Percentiles rank a stretch among this genome's conserved stretches.
Conservation (phyloP, 1,284 basidiomycete genomes). For the Leccinum variabile region DNA sequence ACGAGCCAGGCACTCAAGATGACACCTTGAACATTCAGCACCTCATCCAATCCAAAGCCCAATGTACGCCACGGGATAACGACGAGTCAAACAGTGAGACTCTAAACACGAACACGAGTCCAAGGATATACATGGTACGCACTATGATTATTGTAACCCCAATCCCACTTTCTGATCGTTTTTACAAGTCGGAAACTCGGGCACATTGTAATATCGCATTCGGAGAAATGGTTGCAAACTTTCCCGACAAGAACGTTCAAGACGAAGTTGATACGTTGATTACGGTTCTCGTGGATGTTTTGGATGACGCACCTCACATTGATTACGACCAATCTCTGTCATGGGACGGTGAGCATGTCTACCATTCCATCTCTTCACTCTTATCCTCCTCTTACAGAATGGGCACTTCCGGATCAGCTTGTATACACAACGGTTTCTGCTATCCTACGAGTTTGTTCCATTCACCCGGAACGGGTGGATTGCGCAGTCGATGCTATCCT, state of each 20-base stretch:
- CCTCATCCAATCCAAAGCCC: slow-evolving; percentile 62
- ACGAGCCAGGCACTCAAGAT: slow-evolving; percentile 51
- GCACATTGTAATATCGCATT: slow-evolving; percentile 78
- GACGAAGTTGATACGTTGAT: slow-evolving; percentile 50
- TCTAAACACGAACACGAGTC: background rate
- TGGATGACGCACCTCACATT: slow-evolving; percentile 68
- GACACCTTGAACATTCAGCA: slow-evolving; percentile 52
- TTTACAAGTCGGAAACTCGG: slow-evolving; percentile 52
- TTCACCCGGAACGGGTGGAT: slow-evolving; percentile 49
- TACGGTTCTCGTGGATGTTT: slow-evolving; percentile 60
- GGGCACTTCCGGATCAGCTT: slow-evolving; percentile 81
- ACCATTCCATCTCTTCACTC: background rate
- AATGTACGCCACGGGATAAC: slow-evolving; percentile 26
- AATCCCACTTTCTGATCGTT: slow-evolving; percentile 11
- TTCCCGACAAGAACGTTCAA: slow-evolving; percentile 54
- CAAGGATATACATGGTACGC: slow-evolving; percentile 30
- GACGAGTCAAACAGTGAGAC: slow-evolving; percentile 1
- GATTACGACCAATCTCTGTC: slow-evolving; percentile 76
- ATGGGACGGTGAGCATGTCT: slow-evolving; percentile 62
- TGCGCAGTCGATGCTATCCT: slow-evolving; percentile 57
- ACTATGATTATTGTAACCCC: background rate
- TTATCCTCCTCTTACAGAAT: slow-evolving; percentile 47
- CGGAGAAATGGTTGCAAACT: slow-evolving; percentile 66
- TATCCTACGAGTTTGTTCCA: slow-evolving; percentile 62
- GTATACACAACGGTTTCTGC: slow-evolving; percentile 75